Evolutionary conservation across 148 eudicot genomes (phyloP), one percentile per base, ranked within the genome.

Genomic region (Diospyros kaki): DNA sequence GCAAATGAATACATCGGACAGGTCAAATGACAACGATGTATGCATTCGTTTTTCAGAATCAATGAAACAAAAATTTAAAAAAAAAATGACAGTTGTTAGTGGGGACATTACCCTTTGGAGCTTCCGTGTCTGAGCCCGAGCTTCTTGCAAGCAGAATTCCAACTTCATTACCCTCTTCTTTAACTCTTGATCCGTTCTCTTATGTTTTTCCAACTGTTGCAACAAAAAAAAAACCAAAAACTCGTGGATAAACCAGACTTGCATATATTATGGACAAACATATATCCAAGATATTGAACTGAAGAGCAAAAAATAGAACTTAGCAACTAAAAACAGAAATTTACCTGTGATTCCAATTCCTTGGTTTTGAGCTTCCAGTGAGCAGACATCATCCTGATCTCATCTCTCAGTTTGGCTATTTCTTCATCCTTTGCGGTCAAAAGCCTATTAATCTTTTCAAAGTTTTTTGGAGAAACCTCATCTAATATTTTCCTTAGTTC

Each of bases 121-220:
- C 82, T 89, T 94, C 78, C 97, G 86, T 68, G 96, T 94, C 75
- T 94, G 98, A 71, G 96, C 83, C 38, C 97, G 96, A 83, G 98
- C 94, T 77, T 94, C 98, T 72, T 94, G 97, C 60, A 94, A 96
- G 79, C 98, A 92, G 74, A 94, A 92, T 74, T 94, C 98, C 84
- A 94, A 79, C 84, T 92, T 94, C 73, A 94, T 69, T 53, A 94
- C 96, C 76, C 90, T 93, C 81, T 94, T 94, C 78, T 92, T 94
- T 71, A 94, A 74, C 77, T 94, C 97, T 81, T 90, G 96, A 84
- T 94, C 94, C 41, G 88, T 85, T 83, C 87, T 92, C 75, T 84
- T 78, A 60, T 90, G 94, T 82, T 90, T 94, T 81, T 92, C 98
- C 73, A 94, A 52, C 98, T 94, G 81, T 64, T 64, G 28, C 60